A percentile compares a stretch with the other conserved stretches of the same genome.
These are phyloP conservation scores for Pseudogymnoascus pannorum DNA, from an alignment of 2,329 filamentous ascomycete species.

Conservation along the genomic window DNA sequence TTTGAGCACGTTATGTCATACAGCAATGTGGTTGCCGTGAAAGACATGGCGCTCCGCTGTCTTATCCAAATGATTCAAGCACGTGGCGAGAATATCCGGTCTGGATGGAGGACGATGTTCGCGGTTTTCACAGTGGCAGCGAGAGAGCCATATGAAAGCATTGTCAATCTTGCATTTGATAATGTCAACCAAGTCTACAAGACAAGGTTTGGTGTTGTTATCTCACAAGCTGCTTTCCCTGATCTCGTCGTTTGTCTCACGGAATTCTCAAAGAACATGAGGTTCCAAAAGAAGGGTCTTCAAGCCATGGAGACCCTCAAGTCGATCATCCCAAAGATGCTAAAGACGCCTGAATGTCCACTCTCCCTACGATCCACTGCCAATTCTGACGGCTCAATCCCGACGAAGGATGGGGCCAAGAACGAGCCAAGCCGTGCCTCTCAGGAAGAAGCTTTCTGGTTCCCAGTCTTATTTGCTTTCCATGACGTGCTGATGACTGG, in stretches of 20 bases:
- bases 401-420: slow-evolving; percentile 34
- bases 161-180: slow-evolving; percentile 94
- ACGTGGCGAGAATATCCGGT: slow-evolving; percentile 90
- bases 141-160: slow-evolving; percentile 84
- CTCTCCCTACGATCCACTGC: slow-evolving; percentile 57
- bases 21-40: slow-evolving; percentile 82
- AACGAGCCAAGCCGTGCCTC: slow-evolving; percentile 70
- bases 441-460: slow-evolving; percentile 97
- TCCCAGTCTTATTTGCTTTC: slow-evolving; percentile 95
- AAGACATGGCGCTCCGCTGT: slow-evolving; percentile 94
- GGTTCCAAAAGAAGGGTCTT: slow-evolving; percentile 96
- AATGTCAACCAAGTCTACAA: slow-evolving; percentile 95
- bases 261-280: slow-evolving; percentile 97
- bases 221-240: slow-evolving; percentile 92
- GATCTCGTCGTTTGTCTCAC: slow-evolving; percentile 95
- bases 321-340: slow-evolving; percentile 87
- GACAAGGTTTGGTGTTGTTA: slow-evolving; percentile 89
- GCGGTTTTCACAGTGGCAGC: slow-evolving; percentile 96
- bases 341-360: slow-evolving; percentile 91
- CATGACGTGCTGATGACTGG: slow-evolving; percentile 99
- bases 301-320: slow-evolving; percentile 94
- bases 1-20: slow-evolving; percentile 98
- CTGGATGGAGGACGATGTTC: slow-evolving; percentile 99
- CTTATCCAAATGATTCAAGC: slow-evolving; percentile 99
- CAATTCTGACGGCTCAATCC: slow-evolving; percentile 30